Evolutionary conservation across 352 stramenopile species (phyloP).

Genomic region (Phytophthora melonis): DNA sequence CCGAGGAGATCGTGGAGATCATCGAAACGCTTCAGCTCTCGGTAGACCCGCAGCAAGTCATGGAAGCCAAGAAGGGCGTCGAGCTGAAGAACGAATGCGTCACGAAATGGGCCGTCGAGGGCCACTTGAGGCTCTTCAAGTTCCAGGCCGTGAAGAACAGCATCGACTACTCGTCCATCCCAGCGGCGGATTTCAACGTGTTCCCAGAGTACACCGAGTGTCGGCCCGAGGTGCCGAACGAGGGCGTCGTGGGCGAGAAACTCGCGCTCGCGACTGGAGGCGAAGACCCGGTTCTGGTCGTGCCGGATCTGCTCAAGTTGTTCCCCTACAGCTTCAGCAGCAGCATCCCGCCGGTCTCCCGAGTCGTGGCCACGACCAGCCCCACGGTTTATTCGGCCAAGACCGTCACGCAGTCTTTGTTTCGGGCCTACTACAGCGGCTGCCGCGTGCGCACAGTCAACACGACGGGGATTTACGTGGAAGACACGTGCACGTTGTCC

Average conservation of each 20-base stretch:
- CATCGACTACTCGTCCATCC: slow-evolving; percentile 39
- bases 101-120: slow-evolving; percentile 36
- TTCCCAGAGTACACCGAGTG: slow-evolving; percentile 46
- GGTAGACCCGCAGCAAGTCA: slow-evolving; percentile 18
- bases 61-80: slow-evolving; percentile 26
- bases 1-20: slow-evolving; percentile 28
- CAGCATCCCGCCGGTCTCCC: slow-evolving; percentile 27
- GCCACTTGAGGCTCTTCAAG: slow-evolving; percentile 31
- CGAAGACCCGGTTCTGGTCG: slow-evolving; percentile 25
- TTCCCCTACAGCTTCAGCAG: slow-evolving; percentile 38
- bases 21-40: slow-evolving; percentile 27
- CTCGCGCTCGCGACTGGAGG: slow-evolving; percentile 32
- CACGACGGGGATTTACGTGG: slow-evolving; percentile 19
- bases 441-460: slow-evolving; percentile 30
- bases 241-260: slow-evolving; percentile 27
- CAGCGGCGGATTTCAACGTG: slow-evolving; percentile 36
- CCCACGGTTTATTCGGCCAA: slow-evolving; percentile 26
- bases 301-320: slow-evolving; percentile 36
- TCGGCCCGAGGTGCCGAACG: slow-evolving; percentile 22
- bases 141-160: slow-evolving; percentile 41
- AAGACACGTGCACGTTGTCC: slow-evolving; percentile 2
- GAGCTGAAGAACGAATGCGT: slow-evolving; percentile 24
- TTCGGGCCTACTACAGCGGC: slow-evolving; percentile 29
- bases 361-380: slow-evolving; percentile 20
- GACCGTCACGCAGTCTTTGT: slow-evolving; percentile 37